Evolutionary conservation across 495 filamentous ascomycete genomes (phyloP).

Genomic region (Antarctomyces pellizariae): DNA sequence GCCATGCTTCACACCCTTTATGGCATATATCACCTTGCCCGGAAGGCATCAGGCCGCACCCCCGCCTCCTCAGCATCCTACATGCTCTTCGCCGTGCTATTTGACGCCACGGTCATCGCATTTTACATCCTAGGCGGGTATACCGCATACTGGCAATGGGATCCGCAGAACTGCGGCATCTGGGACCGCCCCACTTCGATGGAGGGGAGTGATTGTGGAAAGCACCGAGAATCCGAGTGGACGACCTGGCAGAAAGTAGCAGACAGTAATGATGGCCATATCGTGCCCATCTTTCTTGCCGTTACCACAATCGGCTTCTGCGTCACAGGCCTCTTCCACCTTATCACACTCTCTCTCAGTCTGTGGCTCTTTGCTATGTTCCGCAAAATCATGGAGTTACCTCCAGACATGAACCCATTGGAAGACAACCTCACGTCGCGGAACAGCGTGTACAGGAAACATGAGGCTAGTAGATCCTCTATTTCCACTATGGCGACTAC

Average conservation of each 20-base stretch:
- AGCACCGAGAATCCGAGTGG: too few species aligned
- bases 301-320: too few species aligned
- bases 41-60: constrained; percentile 40
- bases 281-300: constrained; percentile 37
- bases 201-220: too few species aligned
- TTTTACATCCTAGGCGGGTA: constrained; percentile 54
- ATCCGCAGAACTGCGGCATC: constrained; percentile 16
- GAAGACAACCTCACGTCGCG: constrained; percentile 69
- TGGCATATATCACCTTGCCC: constrained; percentile 49
- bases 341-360: constrained; percentile 42
- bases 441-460: constrained; percentile 17
- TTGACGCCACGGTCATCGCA: constrained; percentile 48
- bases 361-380: constrained; percentile 52
- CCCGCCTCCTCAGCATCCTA: constrained; percentile 64
- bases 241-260: constrained; percentile 33
- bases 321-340: constrained; percentile 39
- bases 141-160: constrained; percentile 25
- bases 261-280: constrained; percentile 19
- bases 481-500: constrained; percentile 30
- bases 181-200: too few species aligned
- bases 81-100: constrained; percentile 50
- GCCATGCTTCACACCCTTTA: constrained; percentile 49
- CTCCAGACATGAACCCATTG: constrained; percentile 81
- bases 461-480: constrained; percentile 55
- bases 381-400: constrained; percentile 53